Base-by-base conservation (phyloP, 371 early-diverging fungal genomes). In the Saksenaea vasiformis region DNA sequence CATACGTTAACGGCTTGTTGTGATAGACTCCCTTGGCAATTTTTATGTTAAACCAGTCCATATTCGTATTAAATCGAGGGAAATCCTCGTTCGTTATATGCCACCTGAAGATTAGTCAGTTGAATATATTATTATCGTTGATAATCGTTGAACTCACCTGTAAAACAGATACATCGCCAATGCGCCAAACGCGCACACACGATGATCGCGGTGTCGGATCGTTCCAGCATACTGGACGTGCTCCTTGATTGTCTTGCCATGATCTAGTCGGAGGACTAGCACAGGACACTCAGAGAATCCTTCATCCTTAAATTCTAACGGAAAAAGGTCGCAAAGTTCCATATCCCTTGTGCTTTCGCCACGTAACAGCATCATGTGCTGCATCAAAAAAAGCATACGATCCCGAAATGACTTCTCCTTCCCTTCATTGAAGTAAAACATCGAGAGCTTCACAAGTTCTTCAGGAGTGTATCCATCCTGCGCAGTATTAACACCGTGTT, bases 111-210 rank as follows among this genome's bases (percentile, higher is more conserved):
- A n/a, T n/a, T n/a, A n/a, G n/a, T n/a, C n/a, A n/a, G n/a, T n/a
- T n/a, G n/a, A n/a, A n/a, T n/a, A n/a, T n/a, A n/a, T n/a, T n/a
- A n/a, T n/a, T n/a, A n/a, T n/a, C n/a, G n/a, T n/a, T n/a, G n/a
- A n/a, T n/a, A n/a, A n/a, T n/a, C n/a, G n/a, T n/a, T n/a, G n/a
- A n/a, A n/a, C n/a, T n/a, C n/a, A n/a, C n/a, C n/a, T n/a, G n/a
- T n/a, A n/a, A 19, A 63, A 63, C 14, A 63, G 37, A 10, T 44
- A 44, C 5, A 44, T 5, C 5, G 44, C 44, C 44, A 44, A 44
- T 5, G 44, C 44, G 2, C 57, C 61, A 17, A 53, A 61, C 36
- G 61, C 53, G 39, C 61, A 61, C 15, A 31, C 4, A 19, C 19
- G 3, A 13, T 27, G 5, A 31, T 56, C 31, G 4, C 19, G 10